These are phyloP conservation scores for Jamesozyma lodderae DNA, from an alignment of 805 yeast genomes.

Conservation along the genomic window DNA sequence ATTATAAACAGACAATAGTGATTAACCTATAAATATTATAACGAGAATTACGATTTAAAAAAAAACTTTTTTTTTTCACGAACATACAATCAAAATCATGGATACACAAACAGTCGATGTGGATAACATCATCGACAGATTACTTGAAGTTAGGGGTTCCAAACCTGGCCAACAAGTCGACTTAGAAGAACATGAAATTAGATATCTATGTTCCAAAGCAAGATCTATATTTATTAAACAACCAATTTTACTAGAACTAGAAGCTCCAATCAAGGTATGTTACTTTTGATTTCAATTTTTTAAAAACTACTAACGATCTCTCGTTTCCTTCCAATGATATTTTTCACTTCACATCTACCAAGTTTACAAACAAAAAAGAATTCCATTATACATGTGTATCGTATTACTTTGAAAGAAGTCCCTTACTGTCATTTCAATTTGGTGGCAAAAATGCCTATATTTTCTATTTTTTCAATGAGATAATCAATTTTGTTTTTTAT, in stretches of 20 bases:
- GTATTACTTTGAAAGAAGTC: no score
- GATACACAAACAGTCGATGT: constrained; percentile 76
- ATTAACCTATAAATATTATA: no score
- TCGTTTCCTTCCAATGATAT: no score
- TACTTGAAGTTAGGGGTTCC: constrained; percentile 94
- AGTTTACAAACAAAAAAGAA: no score
- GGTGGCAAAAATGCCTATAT: neutral
- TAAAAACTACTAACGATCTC: no score
- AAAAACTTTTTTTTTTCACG: neutral
- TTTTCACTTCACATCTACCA: no score
- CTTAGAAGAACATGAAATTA: constrained; percentile 85
- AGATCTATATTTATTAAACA: constrained; percentile 97
- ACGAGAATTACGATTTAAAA: neutral
- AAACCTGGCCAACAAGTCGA: constrained; percentile 97
- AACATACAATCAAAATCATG: constrained; percentile 20
- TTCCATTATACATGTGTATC: no score
- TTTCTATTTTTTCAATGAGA: neutral
- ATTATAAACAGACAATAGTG: no score
- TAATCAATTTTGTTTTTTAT: neutral
- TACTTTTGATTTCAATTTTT: no score
- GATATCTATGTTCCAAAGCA: constrained; percentile 93
- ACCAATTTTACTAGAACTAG: constrained; percentile 89
- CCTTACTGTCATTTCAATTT: no score
- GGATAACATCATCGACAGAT: constrained; percentile 93
- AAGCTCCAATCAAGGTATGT: constrained; percentile 89